A percentile compares a stretch with the other conserved stretches of the same genome.
Conservation (phyloP, 2,329 filamentous ascomycete genomes). For the Epichloe festucae region DNA sequence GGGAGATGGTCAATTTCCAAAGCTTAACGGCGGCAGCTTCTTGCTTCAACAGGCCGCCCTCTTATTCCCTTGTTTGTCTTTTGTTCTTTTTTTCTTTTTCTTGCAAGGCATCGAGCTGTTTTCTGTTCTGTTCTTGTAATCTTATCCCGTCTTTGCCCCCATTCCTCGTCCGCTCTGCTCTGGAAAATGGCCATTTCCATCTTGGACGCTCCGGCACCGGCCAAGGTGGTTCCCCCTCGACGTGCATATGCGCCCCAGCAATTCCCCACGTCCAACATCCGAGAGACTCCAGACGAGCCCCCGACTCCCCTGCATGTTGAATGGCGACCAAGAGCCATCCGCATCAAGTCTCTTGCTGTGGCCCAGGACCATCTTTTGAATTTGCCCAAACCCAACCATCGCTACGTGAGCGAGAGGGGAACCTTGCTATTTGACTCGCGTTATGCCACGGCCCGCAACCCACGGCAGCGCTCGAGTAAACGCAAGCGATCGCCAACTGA, state of each 20-base stretch:
- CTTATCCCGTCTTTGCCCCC: not conserved
- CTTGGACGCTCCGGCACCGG: not conserved
- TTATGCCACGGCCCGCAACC: not conserved
- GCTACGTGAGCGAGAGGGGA: slow-evolving; percentile 6
- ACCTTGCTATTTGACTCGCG: slow-evolving; percentile 4
- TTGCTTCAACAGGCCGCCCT: too few relatives aligned
- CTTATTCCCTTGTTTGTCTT: too few relatives aligned
- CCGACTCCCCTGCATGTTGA: not conserved
- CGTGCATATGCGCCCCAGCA: slow-evolving; percentile 2
- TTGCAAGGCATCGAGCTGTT: not conserved
- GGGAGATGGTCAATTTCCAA: not conserved
- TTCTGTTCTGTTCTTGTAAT: not conserved
- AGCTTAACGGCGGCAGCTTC: not conserved
- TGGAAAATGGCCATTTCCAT: not conserved
- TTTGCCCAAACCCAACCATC: slow-evolving; percentile 5
- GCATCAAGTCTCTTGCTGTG: not conserved
- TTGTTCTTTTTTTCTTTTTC: not conserved
- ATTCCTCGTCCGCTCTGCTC: not conserved
- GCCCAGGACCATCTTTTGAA: slow-evolving; percentile 6
- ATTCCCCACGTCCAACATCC: slow-evolving; percentile 10
- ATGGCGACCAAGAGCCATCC: not conserved
- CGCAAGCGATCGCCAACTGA: not conserved
- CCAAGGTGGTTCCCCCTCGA: not conserved
- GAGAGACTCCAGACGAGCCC: slow-evolving; percentile 2
- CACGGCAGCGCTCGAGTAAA: not conserved